phyloP scores from a whole-genome alignment of 768 basidiomycete species.

The Lactifluus hygrophoroides region DNA sequence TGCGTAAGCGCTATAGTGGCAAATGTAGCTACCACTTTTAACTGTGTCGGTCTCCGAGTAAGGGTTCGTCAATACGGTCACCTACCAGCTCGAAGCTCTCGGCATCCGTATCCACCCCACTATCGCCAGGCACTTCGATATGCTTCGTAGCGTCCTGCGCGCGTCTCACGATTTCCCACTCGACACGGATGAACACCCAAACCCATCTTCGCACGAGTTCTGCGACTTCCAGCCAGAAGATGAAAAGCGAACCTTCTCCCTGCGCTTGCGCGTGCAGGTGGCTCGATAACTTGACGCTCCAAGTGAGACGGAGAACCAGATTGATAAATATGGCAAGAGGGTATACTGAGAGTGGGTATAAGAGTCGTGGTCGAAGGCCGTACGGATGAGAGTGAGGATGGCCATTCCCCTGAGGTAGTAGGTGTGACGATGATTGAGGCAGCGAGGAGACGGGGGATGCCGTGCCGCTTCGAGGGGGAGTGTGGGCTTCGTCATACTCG shows the following conservation, averaged over 20 bases:
- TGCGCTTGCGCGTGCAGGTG: slow-evolving; percentile 78
- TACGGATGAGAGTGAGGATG: slow-evolving; percentile 36
- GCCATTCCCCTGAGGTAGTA: slow-evolving; percentile 19
- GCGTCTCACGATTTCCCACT: slow-evolving; percentile 68
- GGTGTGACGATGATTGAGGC: not conserved
- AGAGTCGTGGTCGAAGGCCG: slow-evolving; percentile 66
- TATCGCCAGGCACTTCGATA: not conserved
- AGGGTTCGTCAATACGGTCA: not conserved
- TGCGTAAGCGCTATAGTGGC: too few species aligned
- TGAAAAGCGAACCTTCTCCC: slow-evolving; percentile 52
- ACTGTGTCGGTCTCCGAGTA: not conserved
- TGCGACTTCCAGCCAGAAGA: slow-evolving; percentile 86
- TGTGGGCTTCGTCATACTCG: slow-evolving; percentile 26
- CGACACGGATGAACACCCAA: slow-evolving; percentile 95
- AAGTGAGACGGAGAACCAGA: slow-evolving; percentile 82
- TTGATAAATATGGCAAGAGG: slow-evolving; percentile 77
- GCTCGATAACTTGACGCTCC: slow-evolving; percentile 85
- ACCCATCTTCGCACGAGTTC: slow-evolving; percentile 91
- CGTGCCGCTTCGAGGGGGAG: slow-evolving; percentile 12
- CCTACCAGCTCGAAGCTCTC: slow-evolving; percentile 8
- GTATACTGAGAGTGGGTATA: slow-evolving; percentile 78
- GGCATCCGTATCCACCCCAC: not conserved
- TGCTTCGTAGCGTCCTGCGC: slow-evolving; percentile 1
- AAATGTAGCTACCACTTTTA: not conserved
- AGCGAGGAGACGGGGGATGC: not conserved